Evolutionary conservation across 257 asterid genomes (phyloP), one percentile per base, ranked within the genome.

Genomic region (Petunia secreta): DNA sequence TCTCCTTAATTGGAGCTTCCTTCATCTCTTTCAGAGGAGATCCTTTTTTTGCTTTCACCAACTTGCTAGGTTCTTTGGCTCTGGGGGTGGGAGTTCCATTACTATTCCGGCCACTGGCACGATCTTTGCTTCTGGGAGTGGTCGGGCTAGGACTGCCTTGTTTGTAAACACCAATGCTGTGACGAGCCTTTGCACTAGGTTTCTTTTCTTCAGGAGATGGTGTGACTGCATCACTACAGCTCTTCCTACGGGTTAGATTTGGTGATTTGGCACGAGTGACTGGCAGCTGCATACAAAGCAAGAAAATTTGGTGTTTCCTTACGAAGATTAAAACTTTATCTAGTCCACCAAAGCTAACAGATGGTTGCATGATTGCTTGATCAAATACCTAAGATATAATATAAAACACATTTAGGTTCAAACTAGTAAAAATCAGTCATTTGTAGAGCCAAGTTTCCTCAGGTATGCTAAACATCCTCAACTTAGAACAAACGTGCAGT

Each of bases 231-330:
- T 93, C 99, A 14, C 97, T 83, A 66, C 90, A 91, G 81, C 99
- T 95, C 90, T 91, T 95, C 86, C 99, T 92, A 83, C 98, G 87
- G 15, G 87, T 84, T 43, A 93, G 87, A 57, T 91, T 93, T 60
- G 98, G 99, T 81, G 99, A 95, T 82, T 95, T 95, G 69, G 99
- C 92, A 55, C 99, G 99, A 75, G 99, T 95, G 65, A 95, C 93
- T 7, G 99, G 98, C 81, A 93, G 81, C 98, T 94, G 92, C 82
- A 87, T 67, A 79, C 69, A 50, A 83, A 68, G 66, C 55, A 62
- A 69, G 63, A 77, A 25, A 75, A 82, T 80, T 58, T 40, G 13
- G 13, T 83, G 36, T 34, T 73, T 73, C 43, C 62, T 50, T 50
- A 50, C 44, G 50, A 50, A 8, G 34, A 50, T 73, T 34, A 41